These are phyloP conservation scores for Vitis rupestris DNA, from an alignment of 164 flowering plant species.

Conservation along the genomic window DNA sequence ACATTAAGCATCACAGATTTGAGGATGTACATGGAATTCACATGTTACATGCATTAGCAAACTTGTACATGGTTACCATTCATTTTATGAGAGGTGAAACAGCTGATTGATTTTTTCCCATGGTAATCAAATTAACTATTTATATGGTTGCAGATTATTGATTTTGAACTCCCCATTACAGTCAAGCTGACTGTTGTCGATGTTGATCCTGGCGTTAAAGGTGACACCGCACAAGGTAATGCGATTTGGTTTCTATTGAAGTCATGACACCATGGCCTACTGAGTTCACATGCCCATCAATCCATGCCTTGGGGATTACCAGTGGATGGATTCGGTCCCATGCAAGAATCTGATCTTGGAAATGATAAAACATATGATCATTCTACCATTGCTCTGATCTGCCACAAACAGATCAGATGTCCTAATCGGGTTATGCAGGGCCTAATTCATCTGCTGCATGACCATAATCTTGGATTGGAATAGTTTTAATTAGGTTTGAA, in stretches of 20 bases:
- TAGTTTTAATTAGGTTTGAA: not conserved
- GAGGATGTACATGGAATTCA: no score
- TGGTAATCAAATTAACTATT: slow-evolving; percentile 3
- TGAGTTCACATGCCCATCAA: not conserved
- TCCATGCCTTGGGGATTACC: not conserved
- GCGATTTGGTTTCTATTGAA: not conserved
- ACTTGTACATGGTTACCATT: no score
- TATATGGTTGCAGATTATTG: slow-evolving; percentile 63
- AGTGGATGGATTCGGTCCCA: not conserved
- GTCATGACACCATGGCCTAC: not conserved
- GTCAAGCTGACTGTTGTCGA: slow-evolving; percentile 72
- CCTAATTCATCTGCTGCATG: not conserved
- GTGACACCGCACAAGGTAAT: slow-evolving; percentile 91
- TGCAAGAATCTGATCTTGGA: no score
- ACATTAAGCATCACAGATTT: no score
- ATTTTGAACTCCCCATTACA: slow-evolving; percentile 75
- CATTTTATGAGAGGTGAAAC: no score
- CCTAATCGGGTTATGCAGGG: not conserved
- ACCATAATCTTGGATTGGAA: not conserved
- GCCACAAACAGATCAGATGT: not conserved
- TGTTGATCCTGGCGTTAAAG: slow-evolving; percentile 83
- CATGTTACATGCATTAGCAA: no score
- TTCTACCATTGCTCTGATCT: no score
- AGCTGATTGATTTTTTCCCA: not conserved
- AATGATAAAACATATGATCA: no score